These are phyloP conservation scores for Straminergon stramineum DNA, from an alignment of 225 moss, liverwort and hornwort genomes.

Conservation along the genomic window DNA sequence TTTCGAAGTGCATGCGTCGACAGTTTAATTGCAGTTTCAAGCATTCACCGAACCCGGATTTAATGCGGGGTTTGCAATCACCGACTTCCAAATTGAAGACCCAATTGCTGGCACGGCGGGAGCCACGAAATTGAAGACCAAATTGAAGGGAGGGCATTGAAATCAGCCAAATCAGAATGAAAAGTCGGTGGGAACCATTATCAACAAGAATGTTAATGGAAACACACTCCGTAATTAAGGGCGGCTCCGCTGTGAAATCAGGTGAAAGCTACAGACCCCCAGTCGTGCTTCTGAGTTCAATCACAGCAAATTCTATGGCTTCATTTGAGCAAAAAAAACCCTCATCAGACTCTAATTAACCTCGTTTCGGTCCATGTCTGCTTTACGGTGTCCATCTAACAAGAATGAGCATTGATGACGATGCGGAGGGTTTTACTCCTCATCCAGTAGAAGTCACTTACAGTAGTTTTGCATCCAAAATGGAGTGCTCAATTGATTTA, in stretches of 20 bases:
- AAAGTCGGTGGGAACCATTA: neutral
- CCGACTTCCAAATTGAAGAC: neutral
- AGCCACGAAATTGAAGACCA: neutral
- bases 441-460: neutral
- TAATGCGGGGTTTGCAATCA: neutral
- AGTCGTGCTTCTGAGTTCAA: neutral
- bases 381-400: neutral
- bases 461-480: too few species aligned
- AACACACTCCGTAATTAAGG: neutral
- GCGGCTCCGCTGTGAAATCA: neutral
- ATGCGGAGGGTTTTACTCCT: neutral
- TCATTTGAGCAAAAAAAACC: neutral
- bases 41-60: neutral
- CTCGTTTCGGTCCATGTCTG: neutral
- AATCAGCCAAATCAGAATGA: neutral
- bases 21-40: neutral
- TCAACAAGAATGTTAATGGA: neutral
- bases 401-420: neutral
- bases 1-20: neutral
- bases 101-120: neutral
- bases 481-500: neutral
- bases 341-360: neutral
- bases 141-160: neutral
- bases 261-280: neutral
- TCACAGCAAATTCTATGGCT: neutral